These are phyloP conservation scores for Mycena polygramma DNA, from an alignment of 768 basidiomycete genomes.

Conservation along the genomic window DNA sequence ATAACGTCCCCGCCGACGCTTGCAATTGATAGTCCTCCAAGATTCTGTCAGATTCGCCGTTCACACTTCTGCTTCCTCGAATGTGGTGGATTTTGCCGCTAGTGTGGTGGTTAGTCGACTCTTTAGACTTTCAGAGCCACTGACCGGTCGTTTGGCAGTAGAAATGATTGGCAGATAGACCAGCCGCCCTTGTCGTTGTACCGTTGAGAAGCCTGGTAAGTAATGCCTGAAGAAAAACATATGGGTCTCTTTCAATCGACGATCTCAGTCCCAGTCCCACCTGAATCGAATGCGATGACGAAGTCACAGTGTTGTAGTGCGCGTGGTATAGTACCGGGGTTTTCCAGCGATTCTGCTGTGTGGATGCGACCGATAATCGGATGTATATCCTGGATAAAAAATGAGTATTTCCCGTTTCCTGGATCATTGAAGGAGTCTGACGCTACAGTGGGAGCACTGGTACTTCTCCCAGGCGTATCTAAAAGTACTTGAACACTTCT, in stretches of 20 bases:
- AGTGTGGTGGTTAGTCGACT: neutral
- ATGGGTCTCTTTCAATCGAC: neutral
- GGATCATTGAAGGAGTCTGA: neutral
- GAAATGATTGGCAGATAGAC: neutral
- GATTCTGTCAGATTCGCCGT: neutral
- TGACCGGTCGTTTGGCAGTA: neutral
- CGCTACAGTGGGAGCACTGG: neutral
- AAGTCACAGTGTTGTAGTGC: neutral
- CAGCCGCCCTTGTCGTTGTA: neutral
- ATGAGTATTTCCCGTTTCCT: neutral
- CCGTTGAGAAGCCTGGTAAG: neutral
- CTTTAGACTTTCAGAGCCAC: too few species aligned
- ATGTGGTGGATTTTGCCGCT: slow-evolving; percentile 21
- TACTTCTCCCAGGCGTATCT: slow-evolving; percentile 11
- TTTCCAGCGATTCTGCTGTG: neutral
- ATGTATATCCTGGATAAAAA: neutral
- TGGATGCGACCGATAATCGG: neutral
- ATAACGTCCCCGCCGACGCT: slow-evolving; percentile 3
- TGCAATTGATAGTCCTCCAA: slow-evolving; percentile 10
- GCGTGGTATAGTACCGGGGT: neutral
- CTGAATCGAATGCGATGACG: neutral
- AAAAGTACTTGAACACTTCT: neutral
- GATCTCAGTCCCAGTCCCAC: neutral
- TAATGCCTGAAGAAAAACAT: neutral
- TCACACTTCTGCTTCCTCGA: neutral